Percentiles rank a stretch among this genome's conserved stretches.
These are phyloP conservation scores for Penicillium rolfsii DNA, from an alignment of 2,329 filamentous ascomycete genomes.

Conservation along the genomic window DNA sequence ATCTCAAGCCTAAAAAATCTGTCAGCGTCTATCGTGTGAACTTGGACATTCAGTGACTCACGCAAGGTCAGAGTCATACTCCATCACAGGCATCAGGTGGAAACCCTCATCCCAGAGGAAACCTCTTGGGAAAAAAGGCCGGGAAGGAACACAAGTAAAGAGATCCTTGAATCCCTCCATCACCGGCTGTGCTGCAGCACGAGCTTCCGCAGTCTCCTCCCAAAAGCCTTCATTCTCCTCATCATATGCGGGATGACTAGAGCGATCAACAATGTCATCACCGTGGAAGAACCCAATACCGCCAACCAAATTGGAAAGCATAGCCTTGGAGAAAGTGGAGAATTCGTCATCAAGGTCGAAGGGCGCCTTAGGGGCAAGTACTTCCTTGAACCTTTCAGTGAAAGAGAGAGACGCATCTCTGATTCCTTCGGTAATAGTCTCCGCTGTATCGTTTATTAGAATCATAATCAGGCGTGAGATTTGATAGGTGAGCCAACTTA, in stretches of 20 bases:
- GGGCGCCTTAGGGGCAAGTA: slow-evolving; percentile 74
- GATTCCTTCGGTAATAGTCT: slow-evolving; percentile 72
- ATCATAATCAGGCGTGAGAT: neutral
- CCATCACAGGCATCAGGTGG: slow-evolving; percentile 84
- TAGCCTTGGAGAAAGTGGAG: slow-evolving; percentile 77
- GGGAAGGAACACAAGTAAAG: slow-evolving; percentile 87
- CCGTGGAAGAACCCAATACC: slow-evolving; percentile 96
- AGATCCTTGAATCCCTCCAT: slow-evolving; percentile 83
- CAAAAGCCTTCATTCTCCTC: slow-evolving; percentile 96
- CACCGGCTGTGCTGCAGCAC: slow-evolving; percentile 67
- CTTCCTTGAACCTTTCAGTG: slow-evolving; percentile 70
- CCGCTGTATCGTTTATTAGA: slow-evolving; percentile 38
- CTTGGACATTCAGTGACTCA: slow-evolving; percentile 33
- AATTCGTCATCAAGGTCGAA: slow-evolving; percentile 72
- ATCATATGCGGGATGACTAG: slow-evolving; percentile 88
- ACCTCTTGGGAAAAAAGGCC: slow-evolving; percentile 93
- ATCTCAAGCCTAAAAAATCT: slow-evolving; percentile 65
- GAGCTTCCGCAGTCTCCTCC: slow-evolving; percentile 83
- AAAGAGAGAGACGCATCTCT: slow-evolving; percentile 69
- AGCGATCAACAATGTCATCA: slow-evolving; percentile 83
- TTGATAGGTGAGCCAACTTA: slow-evolving; percentile 33
- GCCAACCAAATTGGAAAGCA: slow-evolving; percentile 92
- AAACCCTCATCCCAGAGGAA: slow-evolving; percentile 99
- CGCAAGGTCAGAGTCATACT: slow-evolving; percentile 92
- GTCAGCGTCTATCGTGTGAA: slow-evolving; percentile 14